Evolutionary conservation across 116 monocot species (phyloP).

Genomic region (Papilionanthe hybrid): DNA sequence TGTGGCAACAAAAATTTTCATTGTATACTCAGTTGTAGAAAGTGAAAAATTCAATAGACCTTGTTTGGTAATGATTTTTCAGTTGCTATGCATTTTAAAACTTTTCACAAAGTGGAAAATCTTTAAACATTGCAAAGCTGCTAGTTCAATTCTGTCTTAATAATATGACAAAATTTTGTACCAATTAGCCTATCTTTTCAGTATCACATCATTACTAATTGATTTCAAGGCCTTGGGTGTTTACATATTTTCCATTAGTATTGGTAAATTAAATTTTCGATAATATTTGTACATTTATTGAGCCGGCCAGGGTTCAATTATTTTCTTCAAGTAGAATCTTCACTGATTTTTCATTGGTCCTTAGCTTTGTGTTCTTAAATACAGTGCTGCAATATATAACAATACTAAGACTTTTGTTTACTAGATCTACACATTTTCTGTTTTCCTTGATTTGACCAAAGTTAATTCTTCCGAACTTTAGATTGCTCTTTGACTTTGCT

Average conservation of each 20-base stretch:
- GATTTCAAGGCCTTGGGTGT: background rate
- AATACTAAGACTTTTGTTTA: background rate
- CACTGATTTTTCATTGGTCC: background rate
- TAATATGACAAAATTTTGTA: background rate
- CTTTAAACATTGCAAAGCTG: background rate
- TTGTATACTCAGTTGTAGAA: background rate
- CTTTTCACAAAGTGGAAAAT: background rate
- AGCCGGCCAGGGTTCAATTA: background rate
- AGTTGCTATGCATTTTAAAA: background rate
- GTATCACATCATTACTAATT: background rate
- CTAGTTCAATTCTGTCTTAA: background rate
- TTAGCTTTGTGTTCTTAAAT: background rate
- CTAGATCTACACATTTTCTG: background rate
- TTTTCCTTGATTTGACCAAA: background rate
- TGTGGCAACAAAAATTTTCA: background rate
- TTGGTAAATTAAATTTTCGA: background rate
- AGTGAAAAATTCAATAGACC: background rate
- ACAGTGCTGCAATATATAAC: background rate
- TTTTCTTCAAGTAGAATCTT: background rate
- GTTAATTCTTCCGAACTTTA: background rate
- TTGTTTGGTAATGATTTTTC: background rate
- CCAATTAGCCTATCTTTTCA: background rate
- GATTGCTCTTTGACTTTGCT: background rate
- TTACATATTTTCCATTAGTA: background rate
- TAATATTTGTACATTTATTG: background rate